Percentiles rank a stretch among this genome's conserved stretches.
phyloP scores from a whole-genome alignment of 805 yeast genomes.

The Yarrowia keelungensis region DNA sequence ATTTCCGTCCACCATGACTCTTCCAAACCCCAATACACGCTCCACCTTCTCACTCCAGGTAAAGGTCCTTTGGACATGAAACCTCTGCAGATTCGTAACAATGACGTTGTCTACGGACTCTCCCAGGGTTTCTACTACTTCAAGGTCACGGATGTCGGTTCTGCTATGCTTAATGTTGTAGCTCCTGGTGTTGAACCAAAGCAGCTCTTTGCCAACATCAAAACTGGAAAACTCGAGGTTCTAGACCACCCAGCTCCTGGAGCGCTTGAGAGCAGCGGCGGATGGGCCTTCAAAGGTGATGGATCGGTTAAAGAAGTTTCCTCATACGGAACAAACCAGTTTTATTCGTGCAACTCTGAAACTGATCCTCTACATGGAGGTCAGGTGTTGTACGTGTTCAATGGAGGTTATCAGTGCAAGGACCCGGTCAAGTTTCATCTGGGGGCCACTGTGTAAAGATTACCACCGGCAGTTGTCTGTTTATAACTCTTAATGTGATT shows the following conservation, averaged over 20 bases:
- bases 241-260: background rate
- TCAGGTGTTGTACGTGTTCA: no score
- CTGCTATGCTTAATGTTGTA: background rate
- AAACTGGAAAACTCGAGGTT: background rate
- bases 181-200: background rate
- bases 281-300: background rate
- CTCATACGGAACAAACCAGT: no score
- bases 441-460: no score
- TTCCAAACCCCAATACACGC: background rate
- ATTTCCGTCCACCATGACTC: no score
- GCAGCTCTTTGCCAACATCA: background rate
- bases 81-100: background rate
- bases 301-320: no score
- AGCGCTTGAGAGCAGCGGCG: background rate
- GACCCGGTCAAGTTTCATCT: no score
- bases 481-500: no score
- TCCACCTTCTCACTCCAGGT: background rate
- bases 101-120: background rate
- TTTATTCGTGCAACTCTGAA: no score
- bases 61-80: background rate
- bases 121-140: background rate
- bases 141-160: background rate
- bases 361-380: no score
- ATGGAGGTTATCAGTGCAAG: no score
- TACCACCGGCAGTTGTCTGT: no score